phyloP scores from a whole-genome alignment of 1,284 basidiomycete genomes.

The Cutaneotrichosporon sp. region DNA sequence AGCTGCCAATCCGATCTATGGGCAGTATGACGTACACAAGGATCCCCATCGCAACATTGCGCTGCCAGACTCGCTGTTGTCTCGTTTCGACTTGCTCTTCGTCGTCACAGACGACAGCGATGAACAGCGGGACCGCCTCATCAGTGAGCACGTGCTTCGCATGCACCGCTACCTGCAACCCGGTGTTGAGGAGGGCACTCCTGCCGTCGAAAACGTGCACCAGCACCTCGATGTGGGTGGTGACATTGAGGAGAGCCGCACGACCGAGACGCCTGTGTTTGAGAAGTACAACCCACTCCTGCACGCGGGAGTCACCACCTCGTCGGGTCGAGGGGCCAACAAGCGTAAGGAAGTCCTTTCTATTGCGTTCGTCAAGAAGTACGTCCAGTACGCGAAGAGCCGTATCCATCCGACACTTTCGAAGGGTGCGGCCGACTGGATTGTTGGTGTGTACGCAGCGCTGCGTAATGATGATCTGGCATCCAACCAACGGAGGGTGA shows the following conservation, averaged over 20 bases:
- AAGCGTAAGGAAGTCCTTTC: slow-evolving; percentile 80
- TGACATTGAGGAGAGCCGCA: slow-evolving; percentile 54
- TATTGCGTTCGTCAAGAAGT: slow-evolving; percentile 96
- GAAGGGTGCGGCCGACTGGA: slow-evolving; percentile 89
- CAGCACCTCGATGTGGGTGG: slow-evolving; percentile 81
- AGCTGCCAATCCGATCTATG: slow-evolving; percentile 98
- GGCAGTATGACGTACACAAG: slow-evolving; percentile 98
- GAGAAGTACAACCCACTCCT: slow-evolving; percentile 96
- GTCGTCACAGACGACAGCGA: slow-evolving; percentile 98
- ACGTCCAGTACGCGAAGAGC: slow-evolving; percentile 95
- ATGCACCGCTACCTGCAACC: slow-evolving; percentile 97
- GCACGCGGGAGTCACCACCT: slow-evolving; percentile 70
- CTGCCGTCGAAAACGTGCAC: slow-evolving; percentile 77
- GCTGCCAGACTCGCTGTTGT: slow-evolving; percentile 93
- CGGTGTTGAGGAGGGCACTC: slow-evolving; percentile 82
- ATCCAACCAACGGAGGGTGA: slow-evolving; percentile 80
- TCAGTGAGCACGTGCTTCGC: slow-evolving; percentile 95
- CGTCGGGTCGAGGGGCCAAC: slow-evolving; percentile 55
- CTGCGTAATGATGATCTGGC: slow-evolving; percentile 90
- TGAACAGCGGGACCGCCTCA: slow-evolving; percentile 85
- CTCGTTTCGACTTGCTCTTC: slow-evolving; percentile 98
- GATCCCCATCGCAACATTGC: slow-evolving; percentile 99
- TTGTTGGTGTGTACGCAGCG: slow-evolving; percentile 86
- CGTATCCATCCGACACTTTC: slow-evolving; percentile 78
- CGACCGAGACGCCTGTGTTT: slow-evolving; percentile 69